Conservation (phyloP, 768 basidiomycete genomes). For the Cystofilobasidium macerans region DNA sequence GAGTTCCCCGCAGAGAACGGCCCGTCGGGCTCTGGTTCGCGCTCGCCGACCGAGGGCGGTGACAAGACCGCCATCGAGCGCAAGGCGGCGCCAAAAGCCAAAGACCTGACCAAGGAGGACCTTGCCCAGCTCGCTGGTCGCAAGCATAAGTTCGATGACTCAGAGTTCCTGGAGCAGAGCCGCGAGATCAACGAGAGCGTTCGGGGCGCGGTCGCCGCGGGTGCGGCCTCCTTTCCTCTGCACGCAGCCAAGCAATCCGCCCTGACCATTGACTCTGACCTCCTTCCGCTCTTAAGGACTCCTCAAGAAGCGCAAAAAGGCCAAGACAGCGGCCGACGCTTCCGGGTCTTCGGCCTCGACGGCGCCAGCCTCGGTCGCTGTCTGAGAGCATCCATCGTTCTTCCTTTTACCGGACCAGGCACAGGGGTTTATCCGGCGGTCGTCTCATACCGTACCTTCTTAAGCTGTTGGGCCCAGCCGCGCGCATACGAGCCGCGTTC, state of each 20-base stretch:
- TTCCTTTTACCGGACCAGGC: neutral
- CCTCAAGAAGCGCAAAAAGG: constrained; percentile 21
- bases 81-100: constrained; percentile 33
- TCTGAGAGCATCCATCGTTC: neutral
- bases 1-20: neutral
- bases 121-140: constrained; percentile 47
- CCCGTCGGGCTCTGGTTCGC: constrained; percentile 1
- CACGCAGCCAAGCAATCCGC: neutral
- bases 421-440: too few species aligned
- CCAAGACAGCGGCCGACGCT: neutral
- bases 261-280: neutral
- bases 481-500: too few species aligned
- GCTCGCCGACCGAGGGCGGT: constrained; percentile 29
- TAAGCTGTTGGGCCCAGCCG: too few species aligned
- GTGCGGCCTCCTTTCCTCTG: constrained; percentile 41
- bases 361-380: neutral
- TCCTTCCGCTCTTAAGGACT: constrained; percentile 3
- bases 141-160: constrained; percentile 86
- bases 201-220: constrained; percentile 75
- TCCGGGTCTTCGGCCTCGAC: neutral
- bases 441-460: too few species aligned
- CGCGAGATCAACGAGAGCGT: constrained; percentile 82
- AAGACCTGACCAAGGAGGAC: constrained; percentile 40
- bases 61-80: neutral
- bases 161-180: constrained; percentile 81